These are phyloP conservation scores for Zymoseptoria crescenta DNA, from an alignment of 2,329 filamentous ascomycete species.

Conservation along the genomic window DNA sequence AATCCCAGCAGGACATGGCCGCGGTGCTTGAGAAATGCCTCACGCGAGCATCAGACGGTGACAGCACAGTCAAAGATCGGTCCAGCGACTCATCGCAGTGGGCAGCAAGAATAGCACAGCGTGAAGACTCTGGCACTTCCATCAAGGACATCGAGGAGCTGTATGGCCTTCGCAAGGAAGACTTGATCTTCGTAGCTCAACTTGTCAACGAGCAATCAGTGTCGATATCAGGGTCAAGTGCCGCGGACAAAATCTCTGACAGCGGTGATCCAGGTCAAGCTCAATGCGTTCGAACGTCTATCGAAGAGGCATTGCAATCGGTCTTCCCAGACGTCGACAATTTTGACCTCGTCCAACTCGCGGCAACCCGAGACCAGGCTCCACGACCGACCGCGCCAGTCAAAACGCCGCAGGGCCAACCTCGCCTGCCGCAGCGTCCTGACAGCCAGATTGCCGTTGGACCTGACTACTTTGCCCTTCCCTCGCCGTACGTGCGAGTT, in stretches of 20 bases:
- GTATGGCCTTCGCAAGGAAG: conserved; percentile 19
- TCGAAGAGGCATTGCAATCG: conserved; percentile 2
- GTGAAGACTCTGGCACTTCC: conserved; percentile 2
- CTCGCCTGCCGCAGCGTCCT: conserved; percentile 22
- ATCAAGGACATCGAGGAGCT: conserved; percentile 8
- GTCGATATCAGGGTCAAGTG: background rate
- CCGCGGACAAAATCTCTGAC: background rate
- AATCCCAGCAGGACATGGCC: background rate
- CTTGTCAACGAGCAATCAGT: conserved; percentile 27
- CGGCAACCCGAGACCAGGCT: conserved; percentile 20
- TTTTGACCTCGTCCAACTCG: conserved; percentile 23
- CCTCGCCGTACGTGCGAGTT: conserved; percentile 63
- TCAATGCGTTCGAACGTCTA: background rate
- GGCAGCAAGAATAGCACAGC: background rate
- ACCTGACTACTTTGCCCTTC: conserved; percentile 51
- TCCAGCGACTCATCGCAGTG: background rate
- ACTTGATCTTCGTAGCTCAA: conserved; percentile 29
- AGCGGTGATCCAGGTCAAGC: background rate
- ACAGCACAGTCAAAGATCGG: background rate
- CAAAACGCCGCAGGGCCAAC: conserved; percentile 21
- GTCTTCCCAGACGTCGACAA: conserved; percentile 10
- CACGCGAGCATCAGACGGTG: background rate
- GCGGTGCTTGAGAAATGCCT: background rate
- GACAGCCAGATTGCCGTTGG: conserved; percentile 23
- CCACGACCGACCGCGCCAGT: conserved; percentile 8